phyloP scores from a whole-genome alignment of 2,329 filamentous ascomycete genomes.

The Botrytis byssoidea region DNA sequence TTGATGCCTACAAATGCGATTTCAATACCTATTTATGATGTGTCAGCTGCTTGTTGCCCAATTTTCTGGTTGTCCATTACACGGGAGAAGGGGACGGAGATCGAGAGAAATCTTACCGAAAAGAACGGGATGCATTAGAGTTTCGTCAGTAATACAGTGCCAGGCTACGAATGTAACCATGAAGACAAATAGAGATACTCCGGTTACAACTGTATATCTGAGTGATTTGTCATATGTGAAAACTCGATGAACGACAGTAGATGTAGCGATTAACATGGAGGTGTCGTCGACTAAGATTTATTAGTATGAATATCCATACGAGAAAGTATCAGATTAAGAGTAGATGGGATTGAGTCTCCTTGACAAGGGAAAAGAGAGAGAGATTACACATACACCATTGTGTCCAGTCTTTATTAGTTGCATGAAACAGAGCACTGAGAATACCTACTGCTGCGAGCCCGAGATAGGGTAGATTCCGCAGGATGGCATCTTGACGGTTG shows the following conservation, averaged over 20 bases:
- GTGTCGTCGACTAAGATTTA: slow-evolving; percentile 49
- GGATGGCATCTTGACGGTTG: slow-evolving; percentile 34
- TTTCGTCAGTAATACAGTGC: slow-evolving; percentile 31
- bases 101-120: slow-evolving; percentile 25
- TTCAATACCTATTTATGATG: slow-evolving; percentile 26
- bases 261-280: slow-evolving; percentile 56
- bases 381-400: slow-evolving; percentile 43
- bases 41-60: background rate
- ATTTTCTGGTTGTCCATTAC: background rate
- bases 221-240: slow-evolving; percentile 46
- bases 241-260: slow-evolving; percentile 51
- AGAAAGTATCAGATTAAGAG: background rate
- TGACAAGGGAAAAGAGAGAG: background rate
- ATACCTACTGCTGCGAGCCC: slow-evolving; percentile 46
- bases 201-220: slow-evolving; percentile 48
- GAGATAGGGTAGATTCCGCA: slow-evolving; percentile 42
- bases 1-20: slow-evolving; percentile 28
- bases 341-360: background rate
- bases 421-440: slow-evolving; percentile 45
- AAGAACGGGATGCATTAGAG: slow-evolving; percentile 25
- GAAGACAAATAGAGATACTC: slow-evolving; percentile 44
- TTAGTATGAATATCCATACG: slow-evolving; percentile 39
- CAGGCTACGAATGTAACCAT: slow-evolving; percentile 44
- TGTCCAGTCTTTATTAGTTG: slow-evolving; percentile 46
- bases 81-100: background rate